These are phyloP conservation scores for Aspergillus nanangensis DNA, from an alignment of 495 filamentous ascomycete genomes.

Conservation along the genomic window DNA sequence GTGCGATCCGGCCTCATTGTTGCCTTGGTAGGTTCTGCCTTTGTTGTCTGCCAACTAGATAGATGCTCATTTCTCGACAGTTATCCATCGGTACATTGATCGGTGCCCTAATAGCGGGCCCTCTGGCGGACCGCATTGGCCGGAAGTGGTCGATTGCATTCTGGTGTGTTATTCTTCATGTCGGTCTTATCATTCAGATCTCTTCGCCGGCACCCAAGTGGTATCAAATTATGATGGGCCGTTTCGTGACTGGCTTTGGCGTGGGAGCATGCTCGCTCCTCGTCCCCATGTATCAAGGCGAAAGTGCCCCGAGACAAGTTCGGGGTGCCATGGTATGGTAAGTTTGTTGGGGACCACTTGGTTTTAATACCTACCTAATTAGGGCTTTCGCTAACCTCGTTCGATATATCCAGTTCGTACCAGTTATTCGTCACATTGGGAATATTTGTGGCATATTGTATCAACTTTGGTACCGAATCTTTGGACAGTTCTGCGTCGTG, in stretches of 20 bases:
- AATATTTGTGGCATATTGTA: constrained; percentile 71
- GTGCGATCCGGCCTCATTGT: constrained; percentile 51
- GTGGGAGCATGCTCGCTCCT: constrained; percentile 64
- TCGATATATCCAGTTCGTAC: constrained; percentile 49
- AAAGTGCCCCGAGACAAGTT: constrained; percentile 57
- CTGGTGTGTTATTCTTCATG: constrained; percentile 55
- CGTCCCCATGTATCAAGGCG: constrained; percentile 67
- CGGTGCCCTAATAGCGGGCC: constrained; percentile 55
- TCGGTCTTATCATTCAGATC: constrained; percentile 63
- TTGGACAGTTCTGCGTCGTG: constrained; percentile 48
- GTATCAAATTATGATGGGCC: constrained; percentile 48
- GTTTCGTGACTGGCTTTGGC: constrained; percentile 56
- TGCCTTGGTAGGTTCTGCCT: constrained; percentile 32
- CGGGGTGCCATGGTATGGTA: constrained; percentile 57
- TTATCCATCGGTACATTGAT: constrained; percentile 62
- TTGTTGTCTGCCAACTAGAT: neutral
- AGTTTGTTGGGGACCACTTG: too few species aligned
- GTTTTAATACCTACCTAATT: too few species aligned
- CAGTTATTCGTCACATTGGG: constrained; percentile 82
- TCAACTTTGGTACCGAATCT: constrained; percentile 67
- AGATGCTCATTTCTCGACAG: neutral
- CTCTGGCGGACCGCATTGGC: constrained; percentile 44
- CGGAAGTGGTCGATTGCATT: constrained; percentile 44
- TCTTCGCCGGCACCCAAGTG: constrained; percentile 45
- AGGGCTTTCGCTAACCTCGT: too few species aligned